Base-by-base conservation (phyloP, 2,329 filamentous ascomycete genomes). In the Xenoacremonium recifei region DNA sequence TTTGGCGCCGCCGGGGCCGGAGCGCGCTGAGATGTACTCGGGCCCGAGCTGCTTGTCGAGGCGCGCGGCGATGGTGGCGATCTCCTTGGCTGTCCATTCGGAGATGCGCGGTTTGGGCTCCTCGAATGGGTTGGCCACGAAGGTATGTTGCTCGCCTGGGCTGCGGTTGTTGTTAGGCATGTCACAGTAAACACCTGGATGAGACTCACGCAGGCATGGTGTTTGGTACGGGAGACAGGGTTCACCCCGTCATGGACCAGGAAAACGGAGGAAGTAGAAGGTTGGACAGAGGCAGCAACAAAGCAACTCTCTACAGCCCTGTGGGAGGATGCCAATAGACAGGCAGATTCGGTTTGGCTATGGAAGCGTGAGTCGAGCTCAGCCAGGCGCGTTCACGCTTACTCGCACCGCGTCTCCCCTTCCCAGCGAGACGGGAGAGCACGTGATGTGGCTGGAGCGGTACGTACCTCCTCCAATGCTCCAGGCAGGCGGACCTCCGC, bases 1-100 rank as follows among this genome's bases (percentile, higher is more conserved):
- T 62, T 87, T 92, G 50, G 85, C 80, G 37, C 91, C 91, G 9
- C 84, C 86, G 11, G 90, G 85, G 3, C 93, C 93, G 12, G 86
- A 75, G 58, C 93, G 79, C 31, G 89, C 81, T 3, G 92, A 97
- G 44, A 99, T 88, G 64, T 95, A 99, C 68, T 99, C 95, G 0
- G 93, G 93, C 0, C 93, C 93, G 10, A 99, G 80, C 62, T 96
- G 91, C 61, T 91, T 95, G 61, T 97, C 88, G 21, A 99, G 80
- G 21, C 89, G 84, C 51, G 82, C 81, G 60, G 96, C 87, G 12
- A 99, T 75, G 0, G 89, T 92, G 17, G 90, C 90, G 44, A 96
- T 92, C 63, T 99, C 85, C 54, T 82, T 76, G n/a, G 91, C 89
- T 1, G 90, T 95, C 71, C 89, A 99, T 61, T 87, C 81, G 39